Conservation (phyloP, 768 basidiomycete genomes). For the Tubosaeta brunneosetosa region DNA sequence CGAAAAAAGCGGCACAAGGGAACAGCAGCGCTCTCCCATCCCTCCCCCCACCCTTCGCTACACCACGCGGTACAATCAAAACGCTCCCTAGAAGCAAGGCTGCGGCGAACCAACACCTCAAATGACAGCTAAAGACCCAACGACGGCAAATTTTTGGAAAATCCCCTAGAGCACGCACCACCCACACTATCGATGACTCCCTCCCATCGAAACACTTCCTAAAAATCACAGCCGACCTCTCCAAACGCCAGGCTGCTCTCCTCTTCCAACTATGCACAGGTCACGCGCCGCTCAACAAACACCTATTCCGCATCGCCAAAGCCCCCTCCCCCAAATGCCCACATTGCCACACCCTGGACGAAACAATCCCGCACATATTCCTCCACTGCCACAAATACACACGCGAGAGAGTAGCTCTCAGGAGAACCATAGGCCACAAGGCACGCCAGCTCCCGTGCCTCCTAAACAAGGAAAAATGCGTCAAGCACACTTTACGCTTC, state of each 20-base stretch:
- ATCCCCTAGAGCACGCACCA: not conserved
- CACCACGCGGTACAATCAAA: not conserved
- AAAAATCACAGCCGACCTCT: not conserved
- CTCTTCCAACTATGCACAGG: slow-evolving; percentile 31
- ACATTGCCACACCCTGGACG: not conserved
- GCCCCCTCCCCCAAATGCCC: not conserved
- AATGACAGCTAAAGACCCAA: not conserved
- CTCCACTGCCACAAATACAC: too few relatives aligned
- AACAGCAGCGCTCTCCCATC: not conserved
- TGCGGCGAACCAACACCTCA: not conserved
- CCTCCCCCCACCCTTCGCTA: not conserved
- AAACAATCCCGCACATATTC: too few relatives aligned
- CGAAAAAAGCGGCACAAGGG: not conserved
- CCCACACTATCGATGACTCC: not conserved
- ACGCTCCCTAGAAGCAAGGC: not conserved
- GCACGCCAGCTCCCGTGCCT: too few relatives aligned
- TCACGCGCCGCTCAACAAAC: slow-evolving; percentile 28
- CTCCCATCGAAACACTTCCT: not conserved
- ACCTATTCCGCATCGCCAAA: slow-evolving; percentile 23
- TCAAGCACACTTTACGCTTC: not conserved
- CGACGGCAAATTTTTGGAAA: not conserved
- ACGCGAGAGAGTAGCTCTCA: too few relatives aligned
- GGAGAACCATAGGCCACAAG: too few relatives aligned
- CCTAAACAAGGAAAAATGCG: not conserved
- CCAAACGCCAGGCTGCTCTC: not conserved